phyloP scores from a whole-genome alignment of 352 stramenopile species.

The Pythium sukuiense region DNA sequence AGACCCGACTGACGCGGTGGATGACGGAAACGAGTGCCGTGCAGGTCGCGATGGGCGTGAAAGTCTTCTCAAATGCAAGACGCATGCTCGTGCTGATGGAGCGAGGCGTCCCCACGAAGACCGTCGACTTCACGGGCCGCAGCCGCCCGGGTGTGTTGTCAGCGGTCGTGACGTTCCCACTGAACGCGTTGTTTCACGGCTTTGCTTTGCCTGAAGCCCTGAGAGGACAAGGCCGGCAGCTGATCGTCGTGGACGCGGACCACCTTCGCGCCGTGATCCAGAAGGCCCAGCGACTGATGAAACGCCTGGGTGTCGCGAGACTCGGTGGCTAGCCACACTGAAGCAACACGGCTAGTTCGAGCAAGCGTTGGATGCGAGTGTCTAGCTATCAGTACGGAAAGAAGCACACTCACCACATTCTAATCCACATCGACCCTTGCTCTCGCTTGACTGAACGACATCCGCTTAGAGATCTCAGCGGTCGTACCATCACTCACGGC shows the following conservation, averaged over 20 bases:
- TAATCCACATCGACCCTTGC: too few relatives aligned
- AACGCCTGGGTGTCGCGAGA: not conserved
- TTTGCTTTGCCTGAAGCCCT: not conserved
- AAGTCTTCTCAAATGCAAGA: not conserved
- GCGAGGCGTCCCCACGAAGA: not conserved
- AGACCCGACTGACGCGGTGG: not conserved
- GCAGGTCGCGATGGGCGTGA: conserved; percentile 2
- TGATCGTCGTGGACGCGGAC: not conserved
- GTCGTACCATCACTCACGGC: not conserved
- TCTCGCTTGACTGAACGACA: not conserved
- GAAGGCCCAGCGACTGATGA: not conserved
- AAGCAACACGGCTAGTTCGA: too few relatives aligned
- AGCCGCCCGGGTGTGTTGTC: not conserved
- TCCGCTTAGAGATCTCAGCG: not conserved
- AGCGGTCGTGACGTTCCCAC: not conserved
- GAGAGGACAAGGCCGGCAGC: not conserved
- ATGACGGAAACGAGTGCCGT: not conserved
- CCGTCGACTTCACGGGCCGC: not conserved
- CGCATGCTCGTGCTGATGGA: conserved; percentile 1
- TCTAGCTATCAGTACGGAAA: too few relatives aligned
- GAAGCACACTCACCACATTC: not conserved
- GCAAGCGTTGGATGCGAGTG: too few relatives aligned
- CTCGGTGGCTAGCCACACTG: not conserved
- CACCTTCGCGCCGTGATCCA: not conserved
- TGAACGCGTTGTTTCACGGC: not conserved